Percentiles rank a stretch among this genome's conserved stretches.
These are phyloP conservation scores for Emmonsiellopsis sp. DNA, from an alignment of 2,329 filamentous ascomycete genomes.

Conservation along the genomic window DNA sequence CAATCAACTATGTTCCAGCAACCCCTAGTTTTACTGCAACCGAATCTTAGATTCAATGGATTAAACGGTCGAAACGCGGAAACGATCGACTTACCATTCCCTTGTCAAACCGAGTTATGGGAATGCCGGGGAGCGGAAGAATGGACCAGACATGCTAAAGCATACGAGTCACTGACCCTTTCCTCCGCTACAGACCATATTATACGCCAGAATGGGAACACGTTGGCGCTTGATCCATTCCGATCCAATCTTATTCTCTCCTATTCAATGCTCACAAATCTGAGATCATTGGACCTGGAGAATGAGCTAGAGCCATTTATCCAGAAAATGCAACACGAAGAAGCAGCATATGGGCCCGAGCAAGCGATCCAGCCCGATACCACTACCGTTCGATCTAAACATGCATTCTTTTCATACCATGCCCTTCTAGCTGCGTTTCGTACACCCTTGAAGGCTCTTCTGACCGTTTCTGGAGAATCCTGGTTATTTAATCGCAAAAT, in stretches of 20 bases:
- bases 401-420: constrained; percentile 22
- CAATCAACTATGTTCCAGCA: constrained; percentile 25
- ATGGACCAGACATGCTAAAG: constrained; percentile 19
- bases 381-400: constrained; percentile 6
- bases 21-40: constrained; percentile 20
- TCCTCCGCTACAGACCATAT: constrained; percentile 9
- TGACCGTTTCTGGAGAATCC: constrained; percentile 28
- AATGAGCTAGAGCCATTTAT: constrained; percentile 9
- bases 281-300: constrained; percentile 6
- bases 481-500: constrained; percentile 29
- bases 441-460: constrained; percentile 22
- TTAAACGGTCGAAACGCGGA: constrained; percentile 7
- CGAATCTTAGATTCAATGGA: constrained; percentile 7
- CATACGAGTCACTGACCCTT: constrained; percentile 11
- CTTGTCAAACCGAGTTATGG: constrained; percentile 25
- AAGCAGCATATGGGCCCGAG: neutral
- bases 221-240: constrained; percentile 15
- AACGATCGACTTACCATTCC: constrained; percentile 20
- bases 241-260: constrained; percentile 17
- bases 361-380: neutral
- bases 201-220: constrained; percentile 4
- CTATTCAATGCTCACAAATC: constrained; percentile 12
- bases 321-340: constrained; percentile 4
- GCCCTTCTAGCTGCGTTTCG: constrained; percentile 21
- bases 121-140: constrained; percentile 18